Conservation (phyloP, 2,329 filamentous ascomycete genomes). For the Fusarium domesticum region DNA sequence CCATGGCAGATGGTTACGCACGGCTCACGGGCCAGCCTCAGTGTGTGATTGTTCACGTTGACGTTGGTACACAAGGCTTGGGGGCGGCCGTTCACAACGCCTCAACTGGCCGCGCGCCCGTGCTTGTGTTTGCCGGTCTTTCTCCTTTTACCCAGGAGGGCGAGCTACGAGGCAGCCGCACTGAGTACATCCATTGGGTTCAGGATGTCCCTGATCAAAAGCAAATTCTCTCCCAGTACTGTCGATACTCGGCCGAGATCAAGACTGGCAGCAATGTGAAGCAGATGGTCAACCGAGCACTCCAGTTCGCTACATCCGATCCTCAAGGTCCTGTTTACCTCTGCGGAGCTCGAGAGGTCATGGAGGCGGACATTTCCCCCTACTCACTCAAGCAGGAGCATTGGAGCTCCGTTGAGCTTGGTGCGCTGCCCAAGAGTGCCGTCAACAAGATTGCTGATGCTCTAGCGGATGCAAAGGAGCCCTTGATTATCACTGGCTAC, state of each 20-base stretch:
- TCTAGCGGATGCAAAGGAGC: constrained; percentile 61
- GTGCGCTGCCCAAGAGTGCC: constrained; percentile 53
- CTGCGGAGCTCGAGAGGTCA: constrained; percentile 72
- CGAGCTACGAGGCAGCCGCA: constrained; percentile 72
- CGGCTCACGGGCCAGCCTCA: constrained; percentile 69
- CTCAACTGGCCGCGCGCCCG: constrained; percentile 68
- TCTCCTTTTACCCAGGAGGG: constrained; percentile 75
- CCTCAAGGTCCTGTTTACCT: constrained; percentile 80
- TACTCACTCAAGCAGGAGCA: constrained; percentile 65
- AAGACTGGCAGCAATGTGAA: constrained; percentile 83
- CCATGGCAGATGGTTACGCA: constrained; percentile 80
- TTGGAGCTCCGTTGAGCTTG: constrained; percentile 69
- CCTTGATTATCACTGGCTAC: constrained; percentile 70
- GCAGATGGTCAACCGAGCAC: constrained; percentile 80
- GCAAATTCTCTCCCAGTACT: constrained; percentile 79
- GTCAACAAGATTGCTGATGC: constrained; percentile 60
- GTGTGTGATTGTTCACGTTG: constrained; percentile 76
- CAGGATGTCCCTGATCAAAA: constrained; percentile 82
- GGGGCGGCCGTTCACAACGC: constrained; percentile 78
- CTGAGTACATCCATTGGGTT: constrained; percentile 85
- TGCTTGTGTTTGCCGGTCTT: constrained; percentile 75
- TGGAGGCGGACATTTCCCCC: constrained; percentile 79
- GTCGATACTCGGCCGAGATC: constrained; percentile 77
- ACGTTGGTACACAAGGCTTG: constrained; percentile 77
- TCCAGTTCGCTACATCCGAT: constrained; percentile 76